A percentile compares a stretch with the other conserved stretches of the same genome.
These are phyloP conservation scores for Lecanicillium sp. DNA, from an alignment of 2,329 filamentous ascomycete genomes.

Conservation along the genomic window DNA sequence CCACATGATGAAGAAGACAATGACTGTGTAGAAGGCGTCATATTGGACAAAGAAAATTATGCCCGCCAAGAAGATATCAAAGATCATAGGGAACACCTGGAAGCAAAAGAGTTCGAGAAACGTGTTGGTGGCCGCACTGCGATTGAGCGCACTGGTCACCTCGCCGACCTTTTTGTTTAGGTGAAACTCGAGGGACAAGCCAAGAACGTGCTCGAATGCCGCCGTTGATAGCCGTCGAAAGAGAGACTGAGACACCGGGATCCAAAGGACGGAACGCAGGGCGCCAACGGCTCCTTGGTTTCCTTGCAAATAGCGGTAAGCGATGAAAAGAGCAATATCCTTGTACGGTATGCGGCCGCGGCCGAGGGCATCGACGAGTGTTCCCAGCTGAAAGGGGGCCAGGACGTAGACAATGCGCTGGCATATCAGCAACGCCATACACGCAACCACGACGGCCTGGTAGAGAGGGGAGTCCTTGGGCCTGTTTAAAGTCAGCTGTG, in stretches of 20 bases:
- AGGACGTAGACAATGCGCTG: slow-evolving; percentile 37
- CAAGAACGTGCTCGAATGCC: slow-evolving; percentile 39
- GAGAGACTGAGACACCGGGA: slow-evolving; percentile 35
- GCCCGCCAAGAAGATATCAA: slow-evolving; percentile 41
- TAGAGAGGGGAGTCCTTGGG: slow-evolving; percentile 32
- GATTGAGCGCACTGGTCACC: slow-evolving; percentile 40
- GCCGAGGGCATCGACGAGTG: slow-evolving; percentile 31
- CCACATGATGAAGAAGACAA: slow-evolving; percentile 41
- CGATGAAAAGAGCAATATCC: slow-evolving; percentile 33
- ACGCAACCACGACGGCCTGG: slow-evolving; percentile 32
- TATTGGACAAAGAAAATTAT: slow-evolving; percentile 36
- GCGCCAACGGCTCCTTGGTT: slow-evolving; percentile 36
- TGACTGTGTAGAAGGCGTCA: slow-evolving; percentile 40
- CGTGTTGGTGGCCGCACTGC: slow-evolving; percentile 39
- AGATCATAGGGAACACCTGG: slow-evolving; percentile 41
- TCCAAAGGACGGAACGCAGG: slow-evolving; percentile 36
- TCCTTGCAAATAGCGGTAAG: slow-evolving; percentile 37
- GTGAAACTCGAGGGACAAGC: slow-evolving; percentile 41
- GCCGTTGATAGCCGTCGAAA: slow-evolving; percentile 35
- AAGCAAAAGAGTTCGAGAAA: slow-evolving; percentile 42
- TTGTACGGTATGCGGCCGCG: slow-evolving; percentile 33
- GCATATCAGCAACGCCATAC: slow-evolving; percentile 30
- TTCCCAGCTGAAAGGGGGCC: slow-evolving; percentile 34
- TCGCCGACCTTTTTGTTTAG: slow-evolving; percentile 43
- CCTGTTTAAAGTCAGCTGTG: slow-evolving; percentile 19